Evolutionary conservation across 2,329 filamentous ascomycete genomes (phyloP).

Genomic region (Aspergillus fischeri): DNA sequence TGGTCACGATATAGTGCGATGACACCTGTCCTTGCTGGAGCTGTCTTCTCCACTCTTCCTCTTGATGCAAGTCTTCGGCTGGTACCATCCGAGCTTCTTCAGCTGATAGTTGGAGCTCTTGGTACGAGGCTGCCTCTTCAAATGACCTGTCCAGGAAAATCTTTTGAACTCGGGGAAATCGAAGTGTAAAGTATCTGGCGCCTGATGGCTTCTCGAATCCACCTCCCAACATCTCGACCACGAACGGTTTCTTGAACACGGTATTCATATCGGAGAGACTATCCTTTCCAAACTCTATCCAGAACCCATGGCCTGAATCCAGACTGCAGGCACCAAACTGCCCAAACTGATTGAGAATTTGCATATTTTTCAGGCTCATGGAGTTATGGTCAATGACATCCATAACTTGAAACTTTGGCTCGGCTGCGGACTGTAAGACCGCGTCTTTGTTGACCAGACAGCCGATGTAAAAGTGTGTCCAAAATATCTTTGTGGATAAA

Average conservation of each 20-base stretch:
- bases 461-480: slow-evolving; percentile 77
- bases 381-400: slow-evolving; percentile 53
- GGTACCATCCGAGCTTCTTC: slow-evolving; percentile 50
- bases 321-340: slow-evolving; percentile 42
- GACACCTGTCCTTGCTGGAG: slow-evolving; percentile 52
- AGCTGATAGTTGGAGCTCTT: slow-evolving; percentile 66
- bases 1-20: slow-evolving; percentile 20
- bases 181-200: slow-evolving; percentile 66
- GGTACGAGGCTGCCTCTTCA: slow-evolving; percentile 64
- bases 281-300: slow-evolving; percentile 45
- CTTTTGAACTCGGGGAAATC: slow-evolving; percentile 73
- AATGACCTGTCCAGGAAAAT: slow-evolving; percentile 72
- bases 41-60: slow-evolving; percentile 56
- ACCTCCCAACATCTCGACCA: slow-evolving; percentile 77
- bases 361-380: slow-evolving; percentile 51
- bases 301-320: slow-evolving; percentile 34
- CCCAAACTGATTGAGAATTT: slow-evolving; percentile 47
- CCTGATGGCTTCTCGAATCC: slow-evolving; percentile 71
- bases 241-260: slow-evolving; percentile 65
- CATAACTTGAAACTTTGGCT: slow-evolving; percentile 63
- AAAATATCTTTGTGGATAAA: slow-evolving; percentile 54
- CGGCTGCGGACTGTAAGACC: slow-evolving; percentile 47
- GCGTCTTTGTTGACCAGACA: slow-evolving; percentile 67
- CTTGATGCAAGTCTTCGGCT: slow-evolving; percentile 56
- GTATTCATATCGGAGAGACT: slow-evolving; percentile 32